Evolutionary conservation across 106 monocot species (phyloP), one percentile per base, ranked within the genome.

Genomic region (Dendrobium chrysotoxum): DNA sequence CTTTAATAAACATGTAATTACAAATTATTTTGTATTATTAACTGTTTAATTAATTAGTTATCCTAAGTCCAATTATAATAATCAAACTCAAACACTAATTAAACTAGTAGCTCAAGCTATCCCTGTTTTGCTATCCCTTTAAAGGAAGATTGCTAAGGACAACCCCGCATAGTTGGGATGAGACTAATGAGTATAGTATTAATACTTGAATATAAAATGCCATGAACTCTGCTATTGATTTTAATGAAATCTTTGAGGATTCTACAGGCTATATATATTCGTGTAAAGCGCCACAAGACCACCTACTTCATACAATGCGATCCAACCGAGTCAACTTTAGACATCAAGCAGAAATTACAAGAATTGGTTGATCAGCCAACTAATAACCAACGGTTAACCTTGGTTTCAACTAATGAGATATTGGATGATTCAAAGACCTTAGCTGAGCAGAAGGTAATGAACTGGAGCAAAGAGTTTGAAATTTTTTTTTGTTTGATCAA

Each of bases 251-350:
- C 2, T 74, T 71, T 57, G 12, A 17, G 46, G n/a, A n/a, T 54
- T 40, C 68, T 87, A 40, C 82, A 98, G 97, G 92, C 94, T 72
- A 98, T 98, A 91, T 94, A 98, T 86, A 92, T 98, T 65, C 88
- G 97, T 81, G 92, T 98, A 79, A 98, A 98, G 82, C 94, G 92
- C 75, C 83, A 85, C 77, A 98, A 92, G 82, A 89, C 87, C 45
- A 98, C 97, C 75, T 98, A 94, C 89, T 98, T 89, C 73, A 76
- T 98, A 76, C 92, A 94, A 79, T 98, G 97, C 86, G 94, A 98
- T 75, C 94, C 94, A 83, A 91, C 94, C 77, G 97, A 94, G 81
- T 89, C 90, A 67, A 88, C 86, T 86, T 78, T 94, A 46, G 89
- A 88, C 58, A 98, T 98, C 75, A 98, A 98, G 87, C 92, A 92